phyloP scores from a whole-genome alignment of 2,329 filamentous ascomycete genomes.

The Thelonectria olida region DNA sequence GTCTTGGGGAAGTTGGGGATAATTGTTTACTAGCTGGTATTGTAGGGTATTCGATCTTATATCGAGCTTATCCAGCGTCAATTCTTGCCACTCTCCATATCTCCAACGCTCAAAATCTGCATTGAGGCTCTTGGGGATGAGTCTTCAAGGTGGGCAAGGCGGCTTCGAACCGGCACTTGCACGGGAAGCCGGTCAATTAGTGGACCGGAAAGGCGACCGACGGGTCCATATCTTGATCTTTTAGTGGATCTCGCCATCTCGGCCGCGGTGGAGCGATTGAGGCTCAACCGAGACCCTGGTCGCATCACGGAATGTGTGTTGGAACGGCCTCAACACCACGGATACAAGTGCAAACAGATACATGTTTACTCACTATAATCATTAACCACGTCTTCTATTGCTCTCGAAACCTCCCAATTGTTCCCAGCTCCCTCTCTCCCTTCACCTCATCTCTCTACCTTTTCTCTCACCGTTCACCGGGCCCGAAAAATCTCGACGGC shows the following conservation, averaged over 20 bases:
- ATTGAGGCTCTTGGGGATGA: not conserved
- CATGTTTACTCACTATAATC: not conserved
- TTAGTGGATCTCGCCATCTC: conserved; percentile 10
- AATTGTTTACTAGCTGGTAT: not conserved
- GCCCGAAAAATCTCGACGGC: not conserved
- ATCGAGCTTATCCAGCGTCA: not conserved
- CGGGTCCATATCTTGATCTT: conserved; percentile 14
- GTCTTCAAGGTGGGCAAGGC: not conserved
- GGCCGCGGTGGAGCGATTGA: conserved; percentile 12
- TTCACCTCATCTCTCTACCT: not conserved
- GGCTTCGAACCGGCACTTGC: conserved; percentile 8
- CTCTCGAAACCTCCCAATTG: not conserved
- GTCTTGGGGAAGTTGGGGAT: not conserved
- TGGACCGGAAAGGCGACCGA: conserved; percentile 8
- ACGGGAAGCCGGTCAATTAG: conserved; percentile 9
- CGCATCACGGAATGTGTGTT: not conserved
- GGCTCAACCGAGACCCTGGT: conserved; percentile 15
- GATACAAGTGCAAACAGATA: not conserved
- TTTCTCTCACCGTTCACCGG: not conserved
- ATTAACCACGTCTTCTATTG: not conserved
- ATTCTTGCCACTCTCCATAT: not conserved
- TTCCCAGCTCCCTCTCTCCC: not conserved
- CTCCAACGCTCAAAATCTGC: not conserved
- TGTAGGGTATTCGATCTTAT: not conserved
- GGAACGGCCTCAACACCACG: not conserved